Percentiles rank a stretch among this genome's conserved stretches.
Evolutionary conservation across 805 yeast species (phyloP).

Genomic region (Metschnikowia arizonensis): DNA sequence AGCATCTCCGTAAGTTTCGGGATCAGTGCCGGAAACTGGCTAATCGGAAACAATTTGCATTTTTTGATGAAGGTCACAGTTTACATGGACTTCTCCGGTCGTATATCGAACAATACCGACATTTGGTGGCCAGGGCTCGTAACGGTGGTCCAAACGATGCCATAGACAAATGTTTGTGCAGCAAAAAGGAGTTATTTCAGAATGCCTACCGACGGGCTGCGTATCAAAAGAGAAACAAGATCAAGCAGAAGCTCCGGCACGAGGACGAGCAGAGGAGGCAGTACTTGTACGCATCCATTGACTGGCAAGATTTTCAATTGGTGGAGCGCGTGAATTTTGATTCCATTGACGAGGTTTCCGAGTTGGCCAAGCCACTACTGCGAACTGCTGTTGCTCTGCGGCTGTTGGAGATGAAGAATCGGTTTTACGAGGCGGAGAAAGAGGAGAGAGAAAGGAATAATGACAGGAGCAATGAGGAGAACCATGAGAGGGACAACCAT

Average conservation of each 20-base stretch:
- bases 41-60: conserved; percentile 59
- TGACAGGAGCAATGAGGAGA: too few species aligned
- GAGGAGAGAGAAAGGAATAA: conserved; percentile 3
- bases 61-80: conserved; percentile 58
- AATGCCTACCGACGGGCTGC: conserved; percentile 56
- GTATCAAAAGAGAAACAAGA: conserved; percentile 38
- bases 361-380: conserved; percentile 51
- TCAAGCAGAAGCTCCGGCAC: conserved; percentile 33
- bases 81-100: conserved; percentile 47
- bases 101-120: conserved; percentile 54
- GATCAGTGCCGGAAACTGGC: conserved; percentile 36
- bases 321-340: conserved; percentile 67
- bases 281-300: conserved; percentile 65
- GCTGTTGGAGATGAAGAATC: conserved; percentile 51
- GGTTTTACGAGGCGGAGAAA: conserved; percentile 18
- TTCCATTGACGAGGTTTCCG: conserved; percentile 54
- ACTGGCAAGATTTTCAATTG: conserved; percentile 81
- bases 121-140: conserved; percentile 18
- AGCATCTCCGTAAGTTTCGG: conserved; percentile 30
- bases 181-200: conserved; percentile 36
- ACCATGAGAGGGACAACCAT: background rate
- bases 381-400: conserved; percentile 59
- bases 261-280: conserved; percentile 23
- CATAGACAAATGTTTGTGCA: conserved; percentile 15
- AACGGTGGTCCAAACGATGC: background rate